Percentiles rank a stretch among this genome's conserved stretches.
phyloP scores from a whole-genome alignment of 169 alveolate species.

The Cyclospora cayetanensis region DNA sequence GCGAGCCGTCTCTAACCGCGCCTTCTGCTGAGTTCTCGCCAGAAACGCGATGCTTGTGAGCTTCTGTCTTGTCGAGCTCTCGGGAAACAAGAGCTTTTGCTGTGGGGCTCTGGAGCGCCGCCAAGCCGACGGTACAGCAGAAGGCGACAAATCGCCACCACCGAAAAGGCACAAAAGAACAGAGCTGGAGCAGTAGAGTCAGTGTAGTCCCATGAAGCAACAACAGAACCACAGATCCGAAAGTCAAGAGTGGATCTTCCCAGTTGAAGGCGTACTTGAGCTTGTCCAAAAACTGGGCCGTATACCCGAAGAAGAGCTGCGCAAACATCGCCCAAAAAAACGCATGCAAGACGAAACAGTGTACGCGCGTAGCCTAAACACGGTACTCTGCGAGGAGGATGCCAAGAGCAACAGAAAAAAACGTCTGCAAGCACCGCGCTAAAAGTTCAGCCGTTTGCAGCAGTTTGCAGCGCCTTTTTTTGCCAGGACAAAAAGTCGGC shows the following conservation, averaged over 20 bases:
- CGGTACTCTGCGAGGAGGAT: too few species aligned
- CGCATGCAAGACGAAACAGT: too few species aligned
- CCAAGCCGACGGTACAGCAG: not conserved
- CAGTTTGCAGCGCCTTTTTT: too few species aligned
- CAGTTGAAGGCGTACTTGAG: slow-evolving; percentile 73
- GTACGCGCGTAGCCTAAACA: too few species aligned
- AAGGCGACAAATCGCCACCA: slow-evolving; percentile 53
- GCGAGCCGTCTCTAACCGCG: not conserved
- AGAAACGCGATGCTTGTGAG: not conserved
- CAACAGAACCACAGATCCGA: slow-evolving; percentile 38
- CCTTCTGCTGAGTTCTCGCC: slow-evolving; percentile 15
- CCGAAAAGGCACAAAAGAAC: slow-evolving; percentile 32
- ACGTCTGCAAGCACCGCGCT: too few species aligned
- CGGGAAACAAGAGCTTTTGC: not conserved
- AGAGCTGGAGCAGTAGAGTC: slow-evolving; percentile 34
- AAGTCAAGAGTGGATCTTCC: slow-evolving; percentile 69
- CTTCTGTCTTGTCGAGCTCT: not conserved
- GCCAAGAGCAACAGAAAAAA: too few species aligned
- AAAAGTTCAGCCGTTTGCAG: too few species aligned
- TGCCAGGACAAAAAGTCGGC: too few species aligned
- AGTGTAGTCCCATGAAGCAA: slow-evolving; percentile 2
- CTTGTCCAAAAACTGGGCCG: slow-evolving; percentile 62
- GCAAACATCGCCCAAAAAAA: too few species aligned
- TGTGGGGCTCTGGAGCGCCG: not conserved
- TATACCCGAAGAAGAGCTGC: slow-evolving; percentile 66